These are phyloP conservation scores for Hypoxylon sp. DNA, from an alignment of 2,329 filamentous ascomycete genomes.

Conservation along the genomic window DNA sequence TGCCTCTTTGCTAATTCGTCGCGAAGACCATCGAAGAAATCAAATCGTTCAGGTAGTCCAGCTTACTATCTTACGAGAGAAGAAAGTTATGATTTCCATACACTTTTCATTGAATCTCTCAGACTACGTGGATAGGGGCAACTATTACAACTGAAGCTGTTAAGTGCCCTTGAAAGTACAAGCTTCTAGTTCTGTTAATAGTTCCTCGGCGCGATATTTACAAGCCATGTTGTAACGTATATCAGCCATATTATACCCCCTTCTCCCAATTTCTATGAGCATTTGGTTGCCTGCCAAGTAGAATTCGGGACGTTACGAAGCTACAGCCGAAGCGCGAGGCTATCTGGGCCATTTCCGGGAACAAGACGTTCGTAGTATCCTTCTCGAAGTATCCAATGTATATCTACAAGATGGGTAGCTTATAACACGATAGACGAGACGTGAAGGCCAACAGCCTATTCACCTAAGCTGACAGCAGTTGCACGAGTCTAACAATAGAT, in stretches of 20 bases:
- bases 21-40: background rate
- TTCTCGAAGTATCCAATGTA: slow-evolving; percentile 1
- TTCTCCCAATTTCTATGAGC: slow-evolving; percentile 7
- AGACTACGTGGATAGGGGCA: background rate
- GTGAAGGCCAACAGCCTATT: slow-evolving; percentile 8
- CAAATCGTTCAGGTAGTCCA: background rate
- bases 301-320: slow-evolving; percentile 6
- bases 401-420: background rate
- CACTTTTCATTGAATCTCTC: background rate
- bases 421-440: slow-evolving; percentile 2
- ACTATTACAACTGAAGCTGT: slow-evolving; percentile 5
- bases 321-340: slow-evolving; percentile 6
- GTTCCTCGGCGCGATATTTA: slow-evolving; percentile 23
- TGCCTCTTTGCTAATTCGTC: background rate
- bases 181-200: slow-evolving; percentile 5
- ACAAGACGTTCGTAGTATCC: background rate
- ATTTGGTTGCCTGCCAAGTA: slow-evolving; percentile 13
- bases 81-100: background rate
- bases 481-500: slow-evolving; percentile 11
- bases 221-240: slow-evolving; percentile 28
- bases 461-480: slow-evolving; percentile 19
- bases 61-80: background rate
- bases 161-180: slow-evolving; percentile 6
- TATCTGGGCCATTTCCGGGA: slow-evolving; percentile 11
- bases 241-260: slow-evolving; percentile 37